These are phyloP conservation scores for Colletotrichum sp. DNA, from an alignment of 2,329 filamentous ascomycete species.

Conservation along the genomic window DNA sequence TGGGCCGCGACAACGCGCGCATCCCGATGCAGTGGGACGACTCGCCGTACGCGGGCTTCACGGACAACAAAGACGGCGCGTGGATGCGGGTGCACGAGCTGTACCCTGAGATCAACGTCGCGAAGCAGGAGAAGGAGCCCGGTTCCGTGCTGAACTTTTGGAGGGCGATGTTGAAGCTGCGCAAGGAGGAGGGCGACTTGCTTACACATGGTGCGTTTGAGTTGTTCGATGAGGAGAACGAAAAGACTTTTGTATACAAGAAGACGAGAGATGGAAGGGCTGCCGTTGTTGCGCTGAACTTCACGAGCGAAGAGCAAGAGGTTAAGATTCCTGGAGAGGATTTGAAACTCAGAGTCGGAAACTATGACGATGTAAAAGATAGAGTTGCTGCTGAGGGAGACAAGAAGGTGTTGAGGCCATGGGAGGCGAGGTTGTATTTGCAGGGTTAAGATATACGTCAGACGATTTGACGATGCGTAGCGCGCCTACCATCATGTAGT, in stretches of 20 bases:
- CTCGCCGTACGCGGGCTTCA: slow-evolving; percentile 65
- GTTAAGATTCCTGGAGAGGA: slow-evolving; percentile 25
- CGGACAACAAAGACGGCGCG: slow-evolving; percentile 34
- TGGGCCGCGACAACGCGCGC: slow-evolving; percentile 70
- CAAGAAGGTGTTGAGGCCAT: slow-evolving; percentile 30
- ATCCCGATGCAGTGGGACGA: slow-evolving; percentile 71
- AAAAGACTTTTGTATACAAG: slow-evolving; percentile 48
- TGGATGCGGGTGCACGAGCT: slow-evolving; percentile 71
- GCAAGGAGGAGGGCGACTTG: slow-evolving; percentile 60
- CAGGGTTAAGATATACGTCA: not conserved
- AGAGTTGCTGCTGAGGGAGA: not conserved
- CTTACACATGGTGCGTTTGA: slow-evolving; percentile 68
- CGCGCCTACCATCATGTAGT: too few relatives aligned
- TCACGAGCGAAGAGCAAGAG: slow-evolving; percentile 36
- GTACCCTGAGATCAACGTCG: slow-evolving; percentile 60
- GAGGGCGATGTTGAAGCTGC: slow-evolving; percentile 56
- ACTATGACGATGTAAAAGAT: slow-evolving; percentile 30
- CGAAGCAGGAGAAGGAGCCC: slow-evolving; percentile 45
- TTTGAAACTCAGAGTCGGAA: slow-evolving; percentile 28
- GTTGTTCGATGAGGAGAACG: slow-evolving; percentile 51
- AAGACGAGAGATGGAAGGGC: slow-evolving; percentile 36
- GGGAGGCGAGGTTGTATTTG: slow-evolving; percentile 39
- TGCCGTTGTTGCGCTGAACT: slow-evolving; percentile 41
- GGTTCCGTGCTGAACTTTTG: slow-evolving; percentile 65
- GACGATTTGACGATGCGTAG: too few relatives aligned